These are phyloP conservation scores for Hypoxylon crocopeplum DNA, from an alignment of 495 filamentous ascomycete species.

Conservation along the genomic window DNA sequence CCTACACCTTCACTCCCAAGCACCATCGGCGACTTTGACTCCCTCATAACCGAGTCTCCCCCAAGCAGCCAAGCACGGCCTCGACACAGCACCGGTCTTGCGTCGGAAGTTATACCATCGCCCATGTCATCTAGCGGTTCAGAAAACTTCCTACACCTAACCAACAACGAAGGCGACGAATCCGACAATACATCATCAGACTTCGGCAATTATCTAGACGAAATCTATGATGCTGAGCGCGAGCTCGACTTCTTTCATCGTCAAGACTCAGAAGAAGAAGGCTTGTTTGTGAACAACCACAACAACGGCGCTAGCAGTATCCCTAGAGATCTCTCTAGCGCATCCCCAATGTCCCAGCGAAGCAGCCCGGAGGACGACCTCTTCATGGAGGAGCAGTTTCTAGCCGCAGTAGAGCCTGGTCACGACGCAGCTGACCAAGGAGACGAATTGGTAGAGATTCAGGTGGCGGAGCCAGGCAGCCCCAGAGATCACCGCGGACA, in stretches of 20 bases:
- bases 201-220: not conserved
- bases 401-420: not conserved
- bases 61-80: not conserved
- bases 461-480: slow-evolving; percentile 17
- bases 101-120: not conserved
- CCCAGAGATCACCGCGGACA: slow-evolving; percentile 5
- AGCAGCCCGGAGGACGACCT: not conserved
- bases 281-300: slow-evolving; percentile 15
- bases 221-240: not conserved
- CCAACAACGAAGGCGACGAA: too few relatives aligned
- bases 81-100: not conserved
- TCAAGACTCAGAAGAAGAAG: slow-evolving; percentile 10
- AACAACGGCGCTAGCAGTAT: too few relatives aligned
- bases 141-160: too few relatives aligned
- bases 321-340: too few relatives aligned
- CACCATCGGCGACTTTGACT: slow-evolving; percentile 2
- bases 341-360: not conserved
- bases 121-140: slow-evolving; percentile 2
- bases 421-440: not conserved
- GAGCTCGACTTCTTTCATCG: not conserved
- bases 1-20: not conserved
- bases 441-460: slow-evolving; percentile 40
- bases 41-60: slow-evolving; percentile 10
- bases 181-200: too few relatives aligned
- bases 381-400: not conserved